These are phyloP conservation scores for Fagus crenata DNA, from an alignment of 306 rosid species.

Conservation along the genomic window DNA sequence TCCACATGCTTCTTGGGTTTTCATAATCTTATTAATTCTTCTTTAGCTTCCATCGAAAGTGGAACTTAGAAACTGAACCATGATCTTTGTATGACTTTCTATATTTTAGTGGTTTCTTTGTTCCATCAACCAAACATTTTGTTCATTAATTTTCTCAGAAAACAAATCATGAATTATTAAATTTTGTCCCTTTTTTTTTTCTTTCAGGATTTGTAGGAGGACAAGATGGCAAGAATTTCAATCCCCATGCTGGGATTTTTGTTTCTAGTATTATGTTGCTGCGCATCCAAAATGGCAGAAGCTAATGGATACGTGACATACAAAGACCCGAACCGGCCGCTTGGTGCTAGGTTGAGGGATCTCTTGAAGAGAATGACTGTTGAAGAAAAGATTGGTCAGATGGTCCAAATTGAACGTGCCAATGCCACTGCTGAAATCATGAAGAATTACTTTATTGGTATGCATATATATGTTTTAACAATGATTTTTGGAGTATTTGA, in stretches of 20 bases:
- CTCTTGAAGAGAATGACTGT: constrained; percentile 17
- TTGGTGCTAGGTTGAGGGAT: constrained; percentile 7
- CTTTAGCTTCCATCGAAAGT: neutral
- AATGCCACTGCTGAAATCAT: constrained; percentile 10
- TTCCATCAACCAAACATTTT: neutral
- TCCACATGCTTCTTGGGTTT: neutral
- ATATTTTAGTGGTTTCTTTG: neutral
- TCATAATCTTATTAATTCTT: neutral
- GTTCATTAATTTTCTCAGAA: neutral
- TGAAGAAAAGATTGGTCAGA: constrained; percentile 31
- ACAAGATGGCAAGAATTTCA: constrained; percentile 3
- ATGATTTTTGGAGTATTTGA: neutral
- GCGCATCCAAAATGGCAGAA: neutral
- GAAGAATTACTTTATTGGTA: constrained; percentile 10
- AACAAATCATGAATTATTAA: too few relatives aligned
- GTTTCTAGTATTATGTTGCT: neutral
- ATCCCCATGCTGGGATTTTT: neutral
- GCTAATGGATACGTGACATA: neutral
- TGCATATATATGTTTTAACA: neutral
- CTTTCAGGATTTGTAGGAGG: neutral
- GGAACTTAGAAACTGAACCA: neutral
- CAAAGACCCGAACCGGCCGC: constrained; percentile 2
- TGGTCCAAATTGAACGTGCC: constrained; percentile 22
- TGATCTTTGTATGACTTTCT: neutral
- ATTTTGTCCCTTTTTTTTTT: neutral